Conservation (phyloP, 2,329 filamentous ascomycete genomes). For the Colletotrichum karsti region DNA sequence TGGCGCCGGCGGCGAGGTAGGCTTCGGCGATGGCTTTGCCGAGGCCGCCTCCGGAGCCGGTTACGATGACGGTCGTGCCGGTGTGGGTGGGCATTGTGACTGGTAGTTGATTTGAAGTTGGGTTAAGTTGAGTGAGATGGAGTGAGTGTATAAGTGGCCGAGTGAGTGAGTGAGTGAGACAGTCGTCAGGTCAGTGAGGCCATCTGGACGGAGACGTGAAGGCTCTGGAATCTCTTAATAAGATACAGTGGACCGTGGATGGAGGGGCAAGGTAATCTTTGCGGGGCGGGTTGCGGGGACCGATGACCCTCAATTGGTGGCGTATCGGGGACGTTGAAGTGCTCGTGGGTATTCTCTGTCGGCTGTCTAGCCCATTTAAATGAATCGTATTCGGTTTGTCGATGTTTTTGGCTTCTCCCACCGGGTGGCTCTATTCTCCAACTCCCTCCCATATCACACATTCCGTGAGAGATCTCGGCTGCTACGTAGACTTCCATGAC, state of each 20-base stretch:
- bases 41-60: constrained; percentile 41
- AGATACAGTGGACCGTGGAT: neutral
- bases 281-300: neutral
- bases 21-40: constrained; percentile 40
- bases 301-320: neutral
- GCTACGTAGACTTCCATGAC: too few relatives aligned
- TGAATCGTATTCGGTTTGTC: neutral
- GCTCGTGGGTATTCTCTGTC: neutral
- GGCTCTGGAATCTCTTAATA: constrained; percentile 4
- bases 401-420: neutral
- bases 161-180: neutral
- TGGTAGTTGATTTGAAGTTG: neutral
- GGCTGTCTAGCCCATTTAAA: neutral
- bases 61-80: constrained; percentile 40
- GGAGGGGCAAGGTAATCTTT: neutral
- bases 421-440: neutral
- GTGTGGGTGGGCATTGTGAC: constrained; percentile 12
- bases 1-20: constrained; percentile 40
- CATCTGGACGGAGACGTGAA: neutral
- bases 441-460: neutral
- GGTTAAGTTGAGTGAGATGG: neutral
- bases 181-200: neutral
- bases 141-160: neutral
- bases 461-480: too few relatives aligned
- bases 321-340: neutral